phyloP scores from a whole-genome alignment of 73 alveolate species.

The Stentor coeruleus region DNA sequence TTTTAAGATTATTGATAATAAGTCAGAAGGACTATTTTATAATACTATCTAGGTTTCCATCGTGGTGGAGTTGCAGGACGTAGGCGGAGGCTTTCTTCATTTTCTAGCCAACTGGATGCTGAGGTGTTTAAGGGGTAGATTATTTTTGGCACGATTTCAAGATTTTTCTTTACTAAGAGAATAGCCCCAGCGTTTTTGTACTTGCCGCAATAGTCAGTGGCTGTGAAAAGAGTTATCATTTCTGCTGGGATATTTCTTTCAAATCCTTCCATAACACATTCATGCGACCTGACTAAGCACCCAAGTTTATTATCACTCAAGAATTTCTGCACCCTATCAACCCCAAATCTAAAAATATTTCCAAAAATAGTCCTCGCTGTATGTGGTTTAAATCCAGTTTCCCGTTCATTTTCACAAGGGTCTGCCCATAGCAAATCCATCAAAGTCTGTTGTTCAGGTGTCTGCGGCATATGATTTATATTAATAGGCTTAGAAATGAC shows the following conservation, averaged over 20 bases:
- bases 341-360: neutral
- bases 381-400: slow-evolving; percentile 96
- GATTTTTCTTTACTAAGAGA: slow-evolving; percentile 51
- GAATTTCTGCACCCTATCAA: neutral
- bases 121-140: slow-evolving; percentile 57
- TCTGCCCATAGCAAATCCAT: slow-evolving; percentile 98
- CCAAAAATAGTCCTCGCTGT: too few relatives aligned
- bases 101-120: slow-evolving; percentile 84
- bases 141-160: slow-evolving; percentile 56
- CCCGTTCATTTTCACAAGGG: slow-evolving; percentile 89
- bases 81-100: slow-evolving; percentile 79
- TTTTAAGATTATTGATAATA: too few relatives aligned
- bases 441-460: slow-evolving; percentile 96
- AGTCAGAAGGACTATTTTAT: too few relatives aligned
- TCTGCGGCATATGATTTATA: slow-evolving; percentile 85
- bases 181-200: slow-evolving; percentile 72
- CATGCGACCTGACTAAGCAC: neutral
- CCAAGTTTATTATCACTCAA: too few relatives aligned
- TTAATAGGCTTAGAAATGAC: slow-evolving; percentile 79
- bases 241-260: slow-evolving; percentile 72
- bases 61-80: slow-evolving; percentile 97
- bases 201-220: slow-evolving; percentile 96
- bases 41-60: too few relatives aligned
- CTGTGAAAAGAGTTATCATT: slow-evolving; percentile 94
- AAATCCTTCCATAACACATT: neutral